Conservation (phyloP, 2,329 filamentous ascomycete species). For the Colletotrichum godetiae region DNA sequence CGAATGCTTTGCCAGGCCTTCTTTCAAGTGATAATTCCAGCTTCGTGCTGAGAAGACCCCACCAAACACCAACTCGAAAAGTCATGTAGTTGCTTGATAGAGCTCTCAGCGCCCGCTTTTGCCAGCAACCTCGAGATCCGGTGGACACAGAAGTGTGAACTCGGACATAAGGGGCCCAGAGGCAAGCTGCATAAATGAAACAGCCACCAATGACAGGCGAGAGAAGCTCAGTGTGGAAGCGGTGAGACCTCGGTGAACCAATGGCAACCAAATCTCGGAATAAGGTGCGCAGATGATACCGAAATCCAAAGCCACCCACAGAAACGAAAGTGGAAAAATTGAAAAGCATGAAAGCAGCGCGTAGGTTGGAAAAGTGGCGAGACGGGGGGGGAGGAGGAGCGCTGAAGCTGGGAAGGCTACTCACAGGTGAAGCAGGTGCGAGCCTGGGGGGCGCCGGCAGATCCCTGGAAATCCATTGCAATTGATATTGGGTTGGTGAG, state of each 20-base stretch:
- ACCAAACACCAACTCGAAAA: not conserved
- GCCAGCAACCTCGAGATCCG: not conserved
- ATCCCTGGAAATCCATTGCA: conserved; percentile 49
- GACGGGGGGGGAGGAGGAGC: not conserved
- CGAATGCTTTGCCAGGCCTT: not conserved
- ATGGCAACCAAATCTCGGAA: conserved; percentile 7
- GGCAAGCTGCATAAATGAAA: conserved; percentile 11
- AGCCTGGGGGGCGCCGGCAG: conserved; percentile 39
- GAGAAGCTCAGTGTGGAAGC: not conserved
- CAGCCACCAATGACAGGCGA: conserved; percentile 20
- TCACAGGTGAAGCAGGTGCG: conserved; percentile 64
- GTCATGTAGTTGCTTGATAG: not conserved
- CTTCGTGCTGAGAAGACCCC: not conserved
- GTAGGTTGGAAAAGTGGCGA: not conserved
- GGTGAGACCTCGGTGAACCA: conserved; percentile 20
- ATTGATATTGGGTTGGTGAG: conserved; percentile 24
- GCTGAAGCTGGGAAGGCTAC: conserved; percentile 42
- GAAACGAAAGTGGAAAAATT: conserved; percentile 1
- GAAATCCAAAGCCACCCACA: conserved; percentile 28
- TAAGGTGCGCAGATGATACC: conserved; percentile 5
- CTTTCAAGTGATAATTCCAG: too few species aligned
- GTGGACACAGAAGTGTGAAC: not conserved
- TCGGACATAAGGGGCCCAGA: not conserved
- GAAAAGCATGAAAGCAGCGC: not conserved
- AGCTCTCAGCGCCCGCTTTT: not conserved